phyloP scores from a whole-genome alignment of 208 protist genomes.

The Angomonas deanei region DNA sequence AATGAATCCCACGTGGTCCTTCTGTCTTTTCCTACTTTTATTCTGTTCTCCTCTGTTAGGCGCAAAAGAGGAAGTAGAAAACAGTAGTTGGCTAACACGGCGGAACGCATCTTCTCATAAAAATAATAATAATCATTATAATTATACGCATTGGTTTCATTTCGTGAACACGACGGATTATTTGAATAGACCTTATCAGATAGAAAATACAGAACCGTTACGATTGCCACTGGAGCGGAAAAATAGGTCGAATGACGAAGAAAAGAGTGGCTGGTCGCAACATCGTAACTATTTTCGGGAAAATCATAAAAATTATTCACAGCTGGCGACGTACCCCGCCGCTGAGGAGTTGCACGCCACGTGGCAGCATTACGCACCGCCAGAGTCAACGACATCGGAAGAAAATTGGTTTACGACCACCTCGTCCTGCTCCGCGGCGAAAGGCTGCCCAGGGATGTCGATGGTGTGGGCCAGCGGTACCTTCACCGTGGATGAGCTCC shows the following conservation, averaged over 20 bases:
- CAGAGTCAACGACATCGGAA: not conserved
- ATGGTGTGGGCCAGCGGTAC: conserved; percentile 81
- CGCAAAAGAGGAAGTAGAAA: no score
- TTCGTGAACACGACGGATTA: no score
- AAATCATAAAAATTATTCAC: no score
- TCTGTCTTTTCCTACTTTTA: conserved; percentile 4
- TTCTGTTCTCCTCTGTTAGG: not conserved
- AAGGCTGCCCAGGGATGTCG: conserved; percentile 67
- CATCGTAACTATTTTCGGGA: no score
- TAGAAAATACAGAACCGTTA: no score
- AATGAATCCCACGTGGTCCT: not conserved
- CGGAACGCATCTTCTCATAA: no score
- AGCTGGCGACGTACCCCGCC: no score
- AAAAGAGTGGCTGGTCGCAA: no score
- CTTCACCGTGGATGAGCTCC: conserved; percentile 43
- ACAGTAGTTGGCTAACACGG: no score
- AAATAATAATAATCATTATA: no score
- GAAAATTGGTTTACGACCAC: conserved; percentile 7
- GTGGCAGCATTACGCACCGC: not conserved
- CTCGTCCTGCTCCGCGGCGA: conserved; percentile 25
- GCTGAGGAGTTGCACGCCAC: conserved; percentile 4
- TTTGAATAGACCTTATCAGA: no score
- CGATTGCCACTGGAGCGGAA: conserved; percentile 1
- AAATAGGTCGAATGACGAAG: not conserved
- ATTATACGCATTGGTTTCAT: no score